phyloP scores from a whole-genome alignment of 371 early-diverging fungal genomes.

The Vairimorpha necatrix region DNA sequence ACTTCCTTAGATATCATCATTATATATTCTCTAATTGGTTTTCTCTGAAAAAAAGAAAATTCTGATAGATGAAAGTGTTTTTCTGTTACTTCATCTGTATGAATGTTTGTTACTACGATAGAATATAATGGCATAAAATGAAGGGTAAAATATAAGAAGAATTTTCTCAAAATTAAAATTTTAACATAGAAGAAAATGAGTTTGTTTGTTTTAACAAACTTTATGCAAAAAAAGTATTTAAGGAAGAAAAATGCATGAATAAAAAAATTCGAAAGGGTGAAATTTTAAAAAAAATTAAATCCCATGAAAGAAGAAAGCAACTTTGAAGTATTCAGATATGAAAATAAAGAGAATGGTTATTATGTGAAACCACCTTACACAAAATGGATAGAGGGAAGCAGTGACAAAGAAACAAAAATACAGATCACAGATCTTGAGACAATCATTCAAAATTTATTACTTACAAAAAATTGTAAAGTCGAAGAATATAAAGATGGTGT shows the following conservation, averaged over 20 bases:
- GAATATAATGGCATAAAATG: conserved; percentile 26
- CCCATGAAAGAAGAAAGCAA: background rate
- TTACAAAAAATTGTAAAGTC: conserved; percentile 30
- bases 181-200: too few species aligned
- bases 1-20: conserved; percentile 46
- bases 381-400: background rate
- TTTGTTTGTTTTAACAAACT: too few species aligned
- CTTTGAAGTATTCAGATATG: background rate
- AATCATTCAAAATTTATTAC: conserved; percentile 33
- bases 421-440: conserved; percentile 20
- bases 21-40: conserved; percentile 49
- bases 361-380: background rate
- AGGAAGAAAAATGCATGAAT: background rate
- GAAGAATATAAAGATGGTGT: conserved; percentile 58
- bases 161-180: background rate
- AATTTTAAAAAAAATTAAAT: background rate
- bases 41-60: conserved; percentile 53
- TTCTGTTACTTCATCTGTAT: conserved; percentile 17
- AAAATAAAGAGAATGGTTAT: background rate
- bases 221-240: background rate
- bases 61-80: conserved; percentile 49
- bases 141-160: background rate
- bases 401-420: conserved; percentile 17
- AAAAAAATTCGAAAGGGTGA: background rate
- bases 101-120: conserved; percentile 23